These are phyloP conservation scores for Beauveria australis DNA, from an alignment of 2,329 filamentous ascomycete species.

Conservation along the genomic window DNA sequence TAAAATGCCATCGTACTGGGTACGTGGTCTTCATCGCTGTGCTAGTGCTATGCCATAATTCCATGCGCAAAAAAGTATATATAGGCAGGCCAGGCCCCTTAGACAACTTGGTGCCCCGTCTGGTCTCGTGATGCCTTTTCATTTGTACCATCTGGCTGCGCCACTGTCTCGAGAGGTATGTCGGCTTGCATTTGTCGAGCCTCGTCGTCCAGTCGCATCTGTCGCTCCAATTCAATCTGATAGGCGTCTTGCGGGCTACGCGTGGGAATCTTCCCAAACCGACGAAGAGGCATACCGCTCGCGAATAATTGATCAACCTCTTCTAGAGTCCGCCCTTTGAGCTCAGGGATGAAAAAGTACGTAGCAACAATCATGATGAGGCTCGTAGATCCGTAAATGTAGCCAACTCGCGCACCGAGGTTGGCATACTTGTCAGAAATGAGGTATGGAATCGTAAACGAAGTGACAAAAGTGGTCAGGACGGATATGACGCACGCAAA, in stretches of 20 bases:
- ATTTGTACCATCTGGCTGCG: not conserved
- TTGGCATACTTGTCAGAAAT: conserved; percentile 26
- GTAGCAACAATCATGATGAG: conserved; percentile 31
- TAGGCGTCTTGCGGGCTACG: not conserved
- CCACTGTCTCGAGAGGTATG: not conserved
- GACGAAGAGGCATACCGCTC: conserved; percentile 13
- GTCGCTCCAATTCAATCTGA: not conserved
- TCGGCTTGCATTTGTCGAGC: not conserved
- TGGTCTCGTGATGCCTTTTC: not conserved
- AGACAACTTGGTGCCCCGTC: not conserved
- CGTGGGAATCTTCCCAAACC: conserved; percentile 12
- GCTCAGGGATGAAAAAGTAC: conserved; percentile 36
- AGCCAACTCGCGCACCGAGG: conserved; percentile 28
- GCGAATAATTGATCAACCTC: conserved; percentile 19
- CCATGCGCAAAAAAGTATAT: not conserved
- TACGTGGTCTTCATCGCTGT: not conserved
- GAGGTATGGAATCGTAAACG: conserved; percentile 30
- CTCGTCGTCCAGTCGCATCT: not conserved
- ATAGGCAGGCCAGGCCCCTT: not conserved
- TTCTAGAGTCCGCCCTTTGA: conserved; percentile 26
- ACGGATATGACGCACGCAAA: conserved; percentile 22
- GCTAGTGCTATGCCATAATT: not conserved
- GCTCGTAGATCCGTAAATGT: conserved; percentile 30
- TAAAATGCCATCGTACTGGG: not conserved
- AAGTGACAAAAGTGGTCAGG: conserved; percentile 23